A percentile compares a stretch with the other conserved stretches of the same genome.
Conservation (phyloP, 31 red algal species). For the Porphyra umbilicalis region DNA sequence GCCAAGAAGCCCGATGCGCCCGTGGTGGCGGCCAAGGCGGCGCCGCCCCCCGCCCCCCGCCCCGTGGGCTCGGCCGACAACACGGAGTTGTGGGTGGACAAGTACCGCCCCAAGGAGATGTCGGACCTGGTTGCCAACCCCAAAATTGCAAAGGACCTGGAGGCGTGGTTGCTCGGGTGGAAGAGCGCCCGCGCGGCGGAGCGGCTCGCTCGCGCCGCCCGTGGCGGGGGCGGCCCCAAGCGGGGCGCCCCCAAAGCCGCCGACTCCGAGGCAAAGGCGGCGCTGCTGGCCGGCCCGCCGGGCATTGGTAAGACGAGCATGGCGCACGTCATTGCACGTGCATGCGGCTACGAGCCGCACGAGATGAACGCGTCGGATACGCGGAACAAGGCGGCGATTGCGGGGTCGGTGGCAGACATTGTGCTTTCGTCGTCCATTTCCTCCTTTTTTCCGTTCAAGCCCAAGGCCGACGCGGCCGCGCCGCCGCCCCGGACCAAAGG, state of each 20-base stretch:
- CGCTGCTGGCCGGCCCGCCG: constrained; percentile 78
- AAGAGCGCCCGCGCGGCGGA: constrained; percentile 18
- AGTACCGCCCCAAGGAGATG: constrained; percentile 55
- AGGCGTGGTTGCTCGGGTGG: constrained; percentile 57
- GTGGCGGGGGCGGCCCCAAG: constrained; percentile 30
- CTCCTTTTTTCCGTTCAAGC: constrained; percentile 17
- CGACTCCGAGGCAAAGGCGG: constrained; percentile 20
- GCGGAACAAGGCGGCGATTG: constrained; percentile 66
- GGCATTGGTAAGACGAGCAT: constrained; percentile 83
- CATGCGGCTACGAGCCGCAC: constrained; percentile 68
- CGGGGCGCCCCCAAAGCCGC: constrained; percentile 17
- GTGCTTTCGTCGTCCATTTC: constrained; percentile 49
- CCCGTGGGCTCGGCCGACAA: background rate
- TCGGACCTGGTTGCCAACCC: constrained; percentile 67
- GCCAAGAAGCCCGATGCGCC: background rate
- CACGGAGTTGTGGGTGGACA: constrained; percentile 66
- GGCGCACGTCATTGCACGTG: constrained; percentile 53
- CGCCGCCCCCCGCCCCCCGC: background rate
- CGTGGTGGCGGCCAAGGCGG: background rate
- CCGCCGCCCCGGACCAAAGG: background rate
- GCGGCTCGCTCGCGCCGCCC: background rate
- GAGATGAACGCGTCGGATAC: constrained; percentile 93
- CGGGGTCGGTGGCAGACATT: constrained; percentile 29
- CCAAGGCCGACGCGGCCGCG: background rate
- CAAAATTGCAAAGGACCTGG: constrained; percentile 48